A percentile compares a stretch with the other conserved stretches of the same genome.
Conservation (phyloP, 1,284 basidiomycete species). For the Cutaneotrichosporon sp. region DNA sequence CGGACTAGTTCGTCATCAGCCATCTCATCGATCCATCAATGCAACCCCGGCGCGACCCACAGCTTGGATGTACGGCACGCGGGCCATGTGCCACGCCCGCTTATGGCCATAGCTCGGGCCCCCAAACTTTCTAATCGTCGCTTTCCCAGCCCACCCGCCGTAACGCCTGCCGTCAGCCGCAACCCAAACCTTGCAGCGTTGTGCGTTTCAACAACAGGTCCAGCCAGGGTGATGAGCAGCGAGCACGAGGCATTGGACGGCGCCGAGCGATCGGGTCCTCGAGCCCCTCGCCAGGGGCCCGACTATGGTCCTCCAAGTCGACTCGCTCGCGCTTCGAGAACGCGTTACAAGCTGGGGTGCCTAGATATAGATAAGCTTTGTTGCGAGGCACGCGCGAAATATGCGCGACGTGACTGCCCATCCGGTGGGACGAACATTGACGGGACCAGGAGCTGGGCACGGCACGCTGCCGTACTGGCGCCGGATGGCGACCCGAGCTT, state of each 20-base stretch:
- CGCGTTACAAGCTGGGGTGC: not conserved
- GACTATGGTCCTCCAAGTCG: too few relatives aligned
- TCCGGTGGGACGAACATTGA: not conserved
- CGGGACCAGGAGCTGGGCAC: not conserved
- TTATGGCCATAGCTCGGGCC: not conserved
- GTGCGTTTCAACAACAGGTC: not conserved
- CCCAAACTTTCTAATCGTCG: not conserved
- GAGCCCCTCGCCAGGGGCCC: too few relatives aligned
- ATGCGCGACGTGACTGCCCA: not conserved
- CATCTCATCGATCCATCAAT: not conserved
- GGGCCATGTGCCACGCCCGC: not conserved
- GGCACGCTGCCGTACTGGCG: not conserved
- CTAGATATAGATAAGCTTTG: not conserved
- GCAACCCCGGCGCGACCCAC: not conserved
- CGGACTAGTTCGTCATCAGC: not conserved
- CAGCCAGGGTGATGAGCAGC: not conserved
- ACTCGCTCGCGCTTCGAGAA: too few relatives aligned
- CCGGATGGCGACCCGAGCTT: not conserved
- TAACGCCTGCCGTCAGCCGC: not conserved
- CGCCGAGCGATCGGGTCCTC: not conserved
- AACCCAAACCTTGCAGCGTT: not conserved
- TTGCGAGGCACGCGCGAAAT: not conserved
- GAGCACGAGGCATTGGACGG: not conserved
- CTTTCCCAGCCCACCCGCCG: not conserved
- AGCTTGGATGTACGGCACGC: not conserved